Base-by-base conservation (phyloP, 495 filamentous ascomycete genomes). In the Xylaria palmicola region DNA sequence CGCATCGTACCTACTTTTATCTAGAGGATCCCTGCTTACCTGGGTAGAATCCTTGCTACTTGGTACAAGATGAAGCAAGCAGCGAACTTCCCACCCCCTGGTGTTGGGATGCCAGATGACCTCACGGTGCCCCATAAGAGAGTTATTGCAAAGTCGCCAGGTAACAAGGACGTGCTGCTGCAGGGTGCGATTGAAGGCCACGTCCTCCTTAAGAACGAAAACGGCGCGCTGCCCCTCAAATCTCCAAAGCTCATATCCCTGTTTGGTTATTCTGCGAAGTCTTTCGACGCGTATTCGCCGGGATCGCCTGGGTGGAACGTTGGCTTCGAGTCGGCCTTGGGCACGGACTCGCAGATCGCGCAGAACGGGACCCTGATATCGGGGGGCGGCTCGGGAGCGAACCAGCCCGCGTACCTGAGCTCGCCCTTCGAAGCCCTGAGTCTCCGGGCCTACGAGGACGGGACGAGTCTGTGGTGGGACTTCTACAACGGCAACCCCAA, bases 141-240 rank as follows among this genome's bases (percentile, higher is more conserved):
- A 15, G 75, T 87, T 48, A 79, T 84, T 55, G 79, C 74, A 5
- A 71, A 78, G 36, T 80, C 80, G 53, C 71, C 74, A 0, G 62
- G 68, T 1, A 75, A 71, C 39, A 75, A 77, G 32, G 60, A 75
- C 2, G 68, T 73, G 1, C 53, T 84, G 1, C 40, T 83, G 4
- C 68, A 81, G 6, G 77, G 78, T 4, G 83, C 80, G 0, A 61
- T 80, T 0, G 81, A 83, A 63, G 77, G 84, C 29, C 83, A 85
- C 56, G 86, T 89, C 6, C 75, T 89, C 0, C 74, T 88, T 22
- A 89, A 89, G 71, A 89, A 89, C 64, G 75, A 66, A 6, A 77
- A 80, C 47, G 75, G 72, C 39, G 73, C 83, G 1, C 67, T 89
- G 1, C 86, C 86, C 6, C 73, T 88, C 0, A 81, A 81, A 30